Evolutionary conservation across 73 alveolate species (phyloP).

Genomic region (Effrenium voratum): DNA sequence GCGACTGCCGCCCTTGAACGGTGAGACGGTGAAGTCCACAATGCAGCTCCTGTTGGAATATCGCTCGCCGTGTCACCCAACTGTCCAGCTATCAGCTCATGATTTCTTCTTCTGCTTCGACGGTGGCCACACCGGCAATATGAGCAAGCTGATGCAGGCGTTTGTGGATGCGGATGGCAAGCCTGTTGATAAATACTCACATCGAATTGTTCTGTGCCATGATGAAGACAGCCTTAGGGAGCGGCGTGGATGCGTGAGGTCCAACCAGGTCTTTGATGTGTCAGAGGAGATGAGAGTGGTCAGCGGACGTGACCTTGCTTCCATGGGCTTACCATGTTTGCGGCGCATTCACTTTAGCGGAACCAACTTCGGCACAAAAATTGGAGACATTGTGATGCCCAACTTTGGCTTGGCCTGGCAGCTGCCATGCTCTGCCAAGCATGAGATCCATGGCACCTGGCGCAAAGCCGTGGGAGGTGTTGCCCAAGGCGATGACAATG

Average conservation of each 20-base stretch:
- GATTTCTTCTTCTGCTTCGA: not conserved
- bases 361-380: conserved; percentile 3
- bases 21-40: not conserved
- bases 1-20: not conserved
- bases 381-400: not conserved
- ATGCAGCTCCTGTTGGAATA: not conserved
- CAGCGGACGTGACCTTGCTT: not conserved
- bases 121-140: not conserved
- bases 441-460: not conserved
- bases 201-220: not conserved
- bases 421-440: not conserved
- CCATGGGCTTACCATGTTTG: not conserved
- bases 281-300: not conserved
- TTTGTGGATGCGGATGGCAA: not conserved
- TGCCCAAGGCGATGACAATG: not conserved
- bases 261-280: not conserved
- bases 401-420: not conserved
- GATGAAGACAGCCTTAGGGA: not conserved
- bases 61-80: not conserved
- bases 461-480: not conserved
- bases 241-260: not conserved
- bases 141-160: not conserved
- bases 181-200: not conserved
- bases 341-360: not conserved
- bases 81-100: not conserved